Evolutionary conservation across 257 asterid species (phyloP).

Genomic region (Solanum piurae): DNA sequence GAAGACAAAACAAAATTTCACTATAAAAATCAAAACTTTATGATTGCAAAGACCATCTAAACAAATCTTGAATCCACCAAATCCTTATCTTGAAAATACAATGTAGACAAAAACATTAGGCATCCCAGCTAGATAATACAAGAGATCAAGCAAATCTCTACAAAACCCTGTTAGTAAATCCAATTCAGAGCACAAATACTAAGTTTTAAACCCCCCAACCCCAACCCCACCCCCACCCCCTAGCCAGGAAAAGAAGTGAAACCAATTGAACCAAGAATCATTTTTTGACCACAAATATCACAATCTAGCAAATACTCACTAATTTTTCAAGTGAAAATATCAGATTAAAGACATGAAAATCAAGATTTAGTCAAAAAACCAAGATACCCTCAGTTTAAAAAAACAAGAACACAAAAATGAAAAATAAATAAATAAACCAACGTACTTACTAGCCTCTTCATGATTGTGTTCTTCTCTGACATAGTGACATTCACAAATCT

Average conservation of each 20-base stretch:
- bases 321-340: not conserved
- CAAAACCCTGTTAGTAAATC: not conserved
- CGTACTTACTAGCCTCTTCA: slow-evolving; percentile 99
- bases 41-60: not conserved
- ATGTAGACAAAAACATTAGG: slow-evolving; percentile 2
- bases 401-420: not conserved
- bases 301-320: not conserved
- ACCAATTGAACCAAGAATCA: not conserved
- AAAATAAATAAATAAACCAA: slow-evolving; percentile 17
- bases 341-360: not conserved
- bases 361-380: not conserved
- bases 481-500: slow-evolving; percentile 5
- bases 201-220: not conserved
- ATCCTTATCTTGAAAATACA: not conserved
- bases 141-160: not conserved
- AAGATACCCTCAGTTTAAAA: not conserved
- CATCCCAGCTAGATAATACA: not conserved
- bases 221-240: not conserved
- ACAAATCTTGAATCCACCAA: slow-evolving; percentile 1
- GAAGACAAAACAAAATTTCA: not conserved
- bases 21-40: not conserved
- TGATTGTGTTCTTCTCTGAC: slow-evolving; percentile 33
- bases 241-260: not conserved
- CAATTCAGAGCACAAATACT: not conserved
- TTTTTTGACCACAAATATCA: slow-evolving; percentile 1